Conservation (phyloP, 768 basidiomycete genomes). For the Albatrellus ellisii region DNA sequence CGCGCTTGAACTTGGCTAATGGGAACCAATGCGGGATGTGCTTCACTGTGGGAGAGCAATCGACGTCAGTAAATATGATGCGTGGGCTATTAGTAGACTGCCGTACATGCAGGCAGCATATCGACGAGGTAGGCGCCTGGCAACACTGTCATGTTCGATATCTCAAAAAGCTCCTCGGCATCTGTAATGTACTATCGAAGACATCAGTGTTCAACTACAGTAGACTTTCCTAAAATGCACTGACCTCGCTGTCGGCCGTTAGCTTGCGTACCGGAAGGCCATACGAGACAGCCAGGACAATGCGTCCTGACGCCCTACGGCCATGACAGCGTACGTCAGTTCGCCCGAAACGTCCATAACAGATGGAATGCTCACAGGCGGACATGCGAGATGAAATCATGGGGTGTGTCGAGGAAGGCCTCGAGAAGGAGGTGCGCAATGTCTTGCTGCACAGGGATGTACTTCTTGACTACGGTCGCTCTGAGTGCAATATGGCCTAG, state of each 20-base stretch:
- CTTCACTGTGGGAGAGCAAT: background rate
- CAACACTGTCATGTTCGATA: background rate
- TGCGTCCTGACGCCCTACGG: background rate
- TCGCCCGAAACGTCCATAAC: background rate
- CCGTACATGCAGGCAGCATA: background rate
- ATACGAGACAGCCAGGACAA: background rate
- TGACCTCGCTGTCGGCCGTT: background rate
- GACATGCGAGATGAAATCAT: background rate
- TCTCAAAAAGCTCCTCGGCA: background rate
- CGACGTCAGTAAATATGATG: background rate
- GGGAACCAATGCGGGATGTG: background rate
- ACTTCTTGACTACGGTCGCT: background rate
- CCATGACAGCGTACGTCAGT: background rate
- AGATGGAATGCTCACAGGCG: background rate
- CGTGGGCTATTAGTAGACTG: background rate
- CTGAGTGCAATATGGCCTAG: background rate
- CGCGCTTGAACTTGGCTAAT: background rate
- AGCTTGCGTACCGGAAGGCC: background rate
- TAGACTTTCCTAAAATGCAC: background rate
- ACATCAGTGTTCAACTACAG: background rate
- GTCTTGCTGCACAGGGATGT: background rate
- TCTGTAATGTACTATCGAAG: background rate
- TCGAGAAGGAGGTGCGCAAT: background rate
- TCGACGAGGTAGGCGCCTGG: conserved; percentile 1
- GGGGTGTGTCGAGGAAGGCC: background rate